phyloP scores from a whole-genome alignment of 2,329 filamentous ascomycete species.

The Rugonectria rugulosa region DNA sequence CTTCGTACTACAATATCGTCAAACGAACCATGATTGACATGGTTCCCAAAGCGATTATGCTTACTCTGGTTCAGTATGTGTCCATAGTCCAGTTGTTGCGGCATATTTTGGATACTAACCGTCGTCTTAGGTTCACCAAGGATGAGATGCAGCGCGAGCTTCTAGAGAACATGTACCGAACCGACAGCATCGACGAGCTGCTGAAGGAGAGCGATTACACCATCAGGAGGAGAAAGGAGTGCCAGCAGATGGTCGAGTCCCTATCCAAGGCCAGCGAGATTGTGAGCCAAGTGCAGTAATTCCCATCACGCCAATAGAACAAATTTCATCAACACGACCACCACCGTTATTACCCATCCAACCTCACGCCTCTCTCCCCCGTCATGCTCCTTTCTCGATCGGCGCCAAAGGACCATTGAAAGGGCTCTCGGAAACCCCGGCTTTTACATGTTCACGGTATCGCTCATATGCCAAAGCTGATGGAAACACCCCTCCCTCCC shows the following conservation, averaged over 20 bases:
- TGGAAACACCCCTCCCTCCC: no score
- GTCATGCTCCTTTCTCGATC: constrained; percentile 23
- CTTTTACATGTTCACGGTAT: constrained; percentile 11
- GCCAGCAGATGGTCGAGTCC: constrained; percentile 98
- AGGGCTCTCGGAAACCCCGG: constrained; percentile 19
- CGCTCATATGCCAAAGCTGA: neutral
- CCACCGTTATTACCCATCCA: neutral
- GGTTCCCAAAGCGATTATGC: constrained; percentile 99
- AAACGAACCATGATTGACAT: constrained; percentile 99
- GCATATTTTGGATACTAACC: no score
- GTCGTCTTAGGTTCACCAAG: constrained; percentile 77
- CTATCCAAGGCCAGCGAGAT: constrained; percentile 91
- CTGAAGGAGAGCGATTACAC: constrained; percentile 99
- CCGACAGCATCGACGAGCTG: constrained; percentile 87
- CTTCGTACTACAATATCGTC: constrained; percentile 97
- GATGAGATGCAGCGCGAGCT: constrained; percentile 99
- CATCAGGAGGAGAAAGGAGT: constrained; percentile 92
- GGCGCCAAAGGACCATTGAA: constrained; percentile 24
- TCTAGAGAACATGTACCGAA: constrained; percentile 96
- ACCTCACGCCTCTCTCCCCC: neutral
- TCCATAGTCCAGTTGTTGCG: no score
- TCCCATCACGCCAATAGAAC: constrained; percentile 12
- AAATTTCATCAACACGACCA: constrained; percentile 1
- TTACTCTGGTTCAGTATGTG: constrained; percentile 91
- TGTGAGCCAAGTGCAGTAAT: constrained; percentile 79